Base-by-base conservation (phyloP, 106 monocot species). In the Apostasia shenzhenica region DNA sequence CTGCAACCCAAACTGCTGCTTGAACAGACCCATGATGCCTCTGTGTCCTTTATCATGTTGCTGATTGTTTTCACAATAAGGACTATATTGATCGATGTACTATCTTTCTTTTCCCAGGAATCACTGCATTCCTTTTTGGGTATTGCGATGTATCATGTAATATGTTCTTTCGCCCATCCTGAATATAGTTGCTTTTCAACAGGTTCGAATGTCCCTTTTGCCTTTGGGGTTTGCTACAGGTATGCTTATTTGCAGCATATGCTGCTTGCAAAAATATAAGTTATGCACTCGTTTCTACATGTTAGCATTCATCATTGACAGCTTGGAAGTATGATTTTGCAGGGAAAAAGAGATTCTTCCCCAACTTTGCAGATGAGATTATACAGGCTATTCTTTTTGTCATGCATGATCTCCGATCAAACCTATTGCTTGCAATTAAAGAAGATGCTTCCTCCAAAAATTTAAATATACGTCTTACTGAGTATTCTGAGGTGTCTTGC, bases 201-300 rank as follows among this genome's bases (percentile, higher is more conserved):
- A 92, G 88, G 85, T 92, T 4, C 78, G 74, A 54, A 69, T 77
- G 73, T 65, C 55, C 56, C 88, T 92, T 69, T 77, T 92, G 70
- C 88, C 92, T 76, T 79, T 92, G 79, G 79, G 37, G 38, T 92
- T 80, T 83, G 85, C 77, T 76, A 73, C 81, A 74, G 82, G 92
- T 92, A 81, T 46, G 62, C 45, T 67, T 63, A 44, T 41, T 12
- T 12, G 11, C 48, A 59, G 26, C 2, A 57, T 40, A 66, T 5
- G 9, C 14, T 66, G 9, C 2, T 40, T 48, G 4, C 6, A 12
- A 66, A 66, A 14, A 9, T 1, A 44, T 59, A 61, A 9, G 45
- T 55, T 65, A 6, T 57, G 14, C 57, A 57, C 3, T 26, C 57
- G 45, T 38, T 74, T 8, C 40, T 68, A 3, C 41, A 46, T 64